These are phyloP conservation scores for Yamadazyma mexicana DNA, from an alignment of 1,139 yeast genomes.

Conservation along the genomic window DNA sequence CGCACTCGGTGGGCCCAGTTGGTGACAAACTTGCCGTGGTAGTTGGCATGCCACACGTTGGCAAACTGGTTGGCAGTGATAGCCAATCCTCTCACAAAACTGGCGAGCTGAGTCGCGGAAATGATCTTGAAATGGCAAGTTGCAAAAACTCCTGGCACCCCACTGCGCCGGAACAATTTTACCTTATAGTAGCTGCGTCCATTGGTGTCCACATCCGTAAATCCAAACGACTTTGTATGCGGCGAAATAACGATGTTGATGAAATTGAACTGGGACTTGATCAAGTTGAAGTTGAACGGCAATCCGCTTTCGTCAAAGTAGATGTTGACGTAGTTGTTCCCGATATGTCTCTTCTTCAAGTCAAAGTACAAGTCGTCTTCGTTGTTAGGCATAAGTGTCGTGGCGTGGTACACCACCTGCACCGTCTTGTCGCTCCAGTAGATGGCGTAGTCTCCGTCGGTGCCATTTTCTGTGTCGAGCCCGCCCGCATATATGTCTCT, in stretches of 20 bases:
- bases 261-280: constrained; percentile 80
- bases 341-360: constrained; percentile 79
- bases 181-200: constrained; percentile 49
- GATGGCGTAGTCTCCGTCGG: constrained; percentile 76
- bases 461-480: constrained; percentile 63
- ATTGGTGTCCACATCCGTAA: constrained; percentile 1
- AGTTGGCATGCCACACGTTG: constrained; percentile 61
- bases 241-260: constrained; percentile 79
- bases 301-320: constrained; percentile 72
- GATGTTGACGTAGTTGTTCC: constrained; percentile 79
- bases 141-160: constrained; percentile 76
- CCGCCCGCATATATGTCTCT: constrained; percentile 73
- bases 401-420: constrained; percentile 75
- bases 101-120: constrained; percentile 57
- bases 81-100: constrained; percentile 66
- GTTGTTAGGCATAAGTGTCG: constrained; percentile 72
- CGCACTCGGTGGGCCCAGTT: constrained; percentile 69
- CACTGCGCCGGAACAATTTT: constrained; percentile 61
- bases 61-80: constrained; percentile 73
- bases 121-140: constrained; percentile 74
- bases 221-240: constrained; percentile 30
- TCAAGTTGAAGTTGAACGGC: constrained; percentile 68
- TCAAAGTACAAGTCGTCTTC: constrained; percentile 41
- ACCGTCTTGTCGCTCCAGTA: constrained; percentile 72
- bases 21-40: constrained; percentile 47